phyloP scores from a whole-genome alignment of 352 stramenopile species.

The Phytophthora hibernalis region DNA sequence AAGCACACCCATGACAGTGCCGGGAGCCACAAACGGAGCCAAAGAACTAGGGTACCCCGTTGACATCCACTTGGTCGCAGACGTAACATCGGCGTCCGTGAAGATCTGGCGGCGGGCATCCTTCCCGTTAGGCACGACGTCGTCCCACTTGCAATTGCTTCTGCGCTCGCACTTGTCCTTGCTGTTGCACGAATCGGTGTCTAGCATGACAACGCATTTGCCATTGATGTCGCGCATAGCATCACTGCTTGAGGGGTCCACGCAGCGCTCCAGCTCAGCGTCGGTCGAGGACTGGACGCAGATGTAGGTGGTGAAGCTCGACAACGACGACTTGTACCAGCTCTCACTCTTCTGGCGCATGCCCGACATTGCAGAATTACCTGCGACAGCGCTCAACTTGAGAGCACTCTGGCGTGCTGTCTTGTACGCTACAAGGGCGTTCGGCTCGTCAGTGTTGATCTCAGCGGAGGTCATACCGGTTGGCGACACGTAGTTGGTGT shows the following conservation, averaged over 20 bases:
- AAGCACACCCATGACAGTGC: constrained; percentile 78
- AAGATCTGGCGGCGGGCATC: constrained; percentile 61
- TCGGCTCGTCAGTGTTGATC: constrained; percentile 71
- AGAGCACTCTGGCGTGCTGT: constrained; percentile 73
- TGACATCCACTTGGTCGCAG: constrained; percentile 72
- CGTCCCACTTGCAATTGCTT: constrained; percentile 87
- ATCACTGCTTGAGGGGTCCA: constrained; percentile 48
- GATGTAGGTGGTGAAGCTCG: constrained; percentile 74
- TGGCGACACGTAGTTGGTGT: constrained; percentile 66
- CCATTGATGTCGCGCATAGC: constrained; percentile 61
- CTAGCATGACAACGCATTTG: constrained; percentile 63
- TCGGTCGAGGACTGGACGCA: constrained; percentile 60
- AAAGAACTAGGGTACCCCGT: constrained; percentile 73
- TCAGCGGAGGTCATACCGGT: constrained; percentile 55
- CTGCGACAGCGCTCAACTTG: constrained; percentile 62
- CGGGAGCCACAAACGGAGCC: constrained; percentile 70
- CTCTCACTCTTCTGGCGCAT: constrained; percentile 71
- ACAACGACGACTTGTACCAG: constrained; percentile 78
- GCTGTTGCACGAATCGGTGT: constrained; percentile 55
- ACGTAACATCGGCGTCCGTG: constrained; percentile 54
- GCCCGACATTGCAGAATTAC: constrained; percentile 71
- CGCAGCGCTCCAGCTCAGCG: constrained; percentile 67
- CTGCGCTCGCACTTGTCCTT: constrained; percentile 73
- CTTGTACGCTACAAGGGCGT: constrained; percentile 68
- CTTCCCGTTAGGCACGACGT: constrained; percentile 47